Evolutionary conservation across 1,284 basidiomycete genomes (phyloP).

Genomic region (Papiliotrema flavescens): DNA sequence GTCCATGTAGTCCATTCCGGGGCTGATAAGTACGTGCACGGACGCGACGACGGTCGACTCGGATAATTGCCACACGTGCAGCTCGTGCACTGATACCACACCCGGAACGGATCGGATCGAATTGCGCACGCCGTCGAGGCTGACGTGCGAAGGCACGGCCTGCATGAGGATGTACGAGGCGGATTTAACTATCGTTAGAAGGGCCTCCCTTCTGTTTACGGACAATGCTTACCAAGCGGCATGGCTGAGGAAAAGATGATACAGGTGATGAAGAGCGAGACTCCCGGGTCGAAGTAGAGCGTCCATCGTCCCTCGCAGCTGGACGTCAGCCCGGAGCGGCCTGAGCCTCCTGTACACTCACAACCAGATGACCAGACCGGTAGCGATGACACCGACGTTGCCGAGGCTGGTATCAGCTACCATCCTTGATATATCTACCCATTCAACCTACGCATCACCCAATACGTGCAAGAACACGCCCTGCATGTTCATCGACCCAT

Average conservation of each 20-base stretch:
- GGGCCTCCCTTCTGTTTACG: background rate
- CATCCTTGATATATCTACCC: background rate
- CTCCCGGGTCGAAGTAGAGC: constrained; percentile 89
- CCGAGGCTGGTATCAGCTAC: constrained; percentile 58
- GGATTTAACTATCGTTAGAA: constrained; percentile 64
- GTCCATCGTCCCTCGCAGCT: constrained; percentile 53
- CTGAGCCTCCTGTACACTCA: constrained; percentile 21
- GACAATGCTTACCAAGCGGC: constrained; percentile 67
- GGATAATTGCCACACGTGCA: constrained; percentile 94
- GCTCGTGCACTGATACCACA: constrained; percentile 86
- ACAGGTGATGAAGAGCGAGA: constrained; percentile 89
- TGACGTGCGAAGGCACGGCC: constrained; percentile 85
- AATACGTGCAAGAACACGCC: constrained; percentile 92
- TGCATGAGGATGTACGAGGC: constrained; percentile 97
- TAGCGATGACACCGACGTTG: constrained; percentile 94
- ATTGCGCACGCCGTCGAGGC: constrained; percentile 76
- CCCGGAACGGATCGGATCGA: constrained; percentile 79
- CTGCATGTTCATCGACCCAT: constrained; percentile 93
- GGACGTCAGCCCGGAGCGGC: constrained; percentile 3
- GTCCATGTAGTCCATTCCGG: constrained; percentile 79
- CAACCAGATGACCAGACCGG: constrained; percentile 90
- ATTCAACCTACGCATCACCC: constrained; percentile 69
- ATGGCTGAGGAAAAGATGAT: constrained; percentile 97
- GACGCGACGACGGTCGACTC: constrained; percentile 89
- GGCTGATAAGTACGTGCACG: constrained; percentile 85